Conservation (phyloP, 495 filamentous ascomycete genomes). For the Penicillium lividum region DNA sequence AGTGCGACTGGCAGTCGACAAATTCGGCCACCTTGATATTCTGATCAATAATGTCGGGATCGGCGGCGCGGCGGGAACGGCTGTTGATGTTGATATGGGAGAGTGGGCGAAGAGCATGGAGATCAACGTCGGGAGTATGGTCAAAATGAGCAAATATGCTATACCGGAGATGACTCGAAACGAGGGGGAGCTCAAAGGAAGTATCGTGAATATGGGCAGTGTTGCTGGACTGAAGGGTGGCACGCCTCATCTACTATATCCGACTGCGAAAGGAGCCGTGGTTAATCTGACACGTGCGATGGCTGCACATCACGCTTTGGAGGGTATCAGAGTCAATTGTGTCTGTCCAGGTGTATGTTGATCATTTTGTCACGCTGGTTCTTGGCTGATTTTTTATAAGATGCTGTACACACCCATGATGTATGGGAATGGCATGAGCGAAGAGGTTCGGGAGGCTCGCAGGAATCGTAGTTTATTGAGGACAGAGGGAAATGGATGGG, state of each 20-base stretch:
- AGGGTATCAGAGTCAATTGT: conserved; percentile 59
- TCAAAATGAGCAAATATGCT: conserved; percentile 55
- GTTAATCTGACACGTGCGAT: conserved; percentile 61
- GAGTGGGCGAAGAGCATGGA: conserved; percentile 54
- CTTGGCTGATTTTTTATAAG: conserved; percentile 6
- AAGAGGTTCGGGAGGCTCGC: conserved; percentile 47
- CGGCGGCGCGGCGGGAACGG: conserved; percentile 52
- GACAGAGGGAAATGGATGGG: conserved; percentile 58
- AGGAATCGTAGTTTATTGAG: conserved; percentile 51
- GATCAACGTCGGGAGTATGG: conserved; percentile 61
- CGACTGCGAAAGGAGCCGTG: conserved; percentile 60
- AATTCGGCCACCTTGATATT: conserved; percentile 55
- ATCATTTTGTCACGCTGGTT: not conserved
- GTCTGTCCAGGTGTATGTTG: conserved; percentile 53
- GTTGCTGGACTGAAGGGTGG: conserved; percentile 59
- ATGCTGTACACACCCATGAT: conserved; percentile 66
- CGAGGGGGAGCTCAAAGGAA: conserved; percentile 37
- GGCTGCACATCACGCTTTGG: conserved; percentile 55
- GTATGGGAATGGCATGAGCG: conserved; percentile 52
- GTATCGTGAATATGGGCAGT: conserved; percentile 59
- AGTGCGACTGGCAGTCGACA: conserved; percentile 37
- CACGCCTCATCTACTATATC: conserved; percentile 60
- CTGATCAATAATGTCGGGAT: conserved; percentile 60
- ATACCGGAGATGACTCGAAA: conserved; percentile 56
- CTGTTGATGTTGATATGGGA: conserved; percentile 54